Evolutionary conservation across 768 basidiomycete genomes (phyloP).

Genomic region (Suillus luteus): DNA sequence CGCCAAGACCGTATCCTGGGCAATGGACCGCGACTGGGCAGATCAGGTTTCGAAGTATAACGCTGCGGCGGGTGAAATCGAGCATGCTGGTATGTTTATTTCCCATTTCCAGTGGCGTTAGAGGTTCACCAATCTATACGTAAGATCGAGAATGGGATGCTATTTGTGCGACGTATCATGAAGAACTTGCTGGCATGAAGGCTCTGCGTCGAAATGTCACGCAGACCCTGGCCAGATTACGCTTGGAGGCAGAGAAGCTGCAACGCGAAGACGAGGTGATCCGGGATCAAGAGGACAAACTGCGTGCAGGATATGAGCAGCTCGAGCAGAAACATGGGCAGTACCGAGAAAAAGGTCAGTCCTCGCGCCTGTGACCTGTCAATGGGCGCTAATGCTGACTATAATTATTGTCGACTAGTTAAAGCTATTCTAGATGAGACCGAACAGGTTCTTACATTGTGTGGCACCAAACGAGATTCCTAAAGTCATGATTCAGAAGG

Average conservation of each 20-base stretch:
- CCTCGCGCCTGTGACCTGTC: neutral
- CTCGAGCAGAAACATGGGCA: constrained; percentile 43
- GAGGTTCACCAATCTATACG: constrained; percentile 10
- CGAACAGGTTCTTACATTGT: constrained; percentile 44
- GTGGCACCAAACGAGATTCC: constrained; percentile 44
- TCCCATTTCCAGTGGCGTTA: neutral
- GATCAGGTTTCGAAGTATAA: constrained; percentile 55
- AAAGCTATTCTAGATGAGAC: constrained; percentile 46
- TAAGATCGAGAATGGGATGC: constrained; percentile 63
- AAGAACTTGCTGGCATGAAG: constrained; percentile 63
- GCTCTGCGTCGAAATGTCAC: constrained; percentile 56
- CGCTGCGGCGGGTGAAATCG: constrained; percentile 41
- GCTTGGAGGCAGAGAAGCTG: constrained; percentile 42
- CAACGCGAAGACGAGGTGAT: constrained; percentile 43
- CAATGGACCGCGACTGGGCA: constrained; percentile 64
- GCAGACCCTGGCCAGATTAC: constrained; percentile 40
- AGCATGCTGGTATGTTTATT: constrained; percentile 38
- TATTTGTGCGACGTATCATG: constrained; percentile 55
- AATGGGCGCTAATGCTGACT: constrained; percentile 13
- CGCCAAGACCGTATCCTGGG: constrained; percentile 74
- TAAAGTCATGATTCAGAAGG: neutral
- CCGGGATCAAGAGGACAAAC: constrained; percentile 42
- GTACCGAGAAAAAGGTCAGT: constrained; percentile 44
- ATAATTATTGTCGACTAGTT: constrained; percentile 29
- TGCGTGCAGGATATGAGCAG: constrained; percentile 40